Conservation (phyloP, 2,329 filamentous ascomycete species). For the Clonostachys byssicola region DNA sequence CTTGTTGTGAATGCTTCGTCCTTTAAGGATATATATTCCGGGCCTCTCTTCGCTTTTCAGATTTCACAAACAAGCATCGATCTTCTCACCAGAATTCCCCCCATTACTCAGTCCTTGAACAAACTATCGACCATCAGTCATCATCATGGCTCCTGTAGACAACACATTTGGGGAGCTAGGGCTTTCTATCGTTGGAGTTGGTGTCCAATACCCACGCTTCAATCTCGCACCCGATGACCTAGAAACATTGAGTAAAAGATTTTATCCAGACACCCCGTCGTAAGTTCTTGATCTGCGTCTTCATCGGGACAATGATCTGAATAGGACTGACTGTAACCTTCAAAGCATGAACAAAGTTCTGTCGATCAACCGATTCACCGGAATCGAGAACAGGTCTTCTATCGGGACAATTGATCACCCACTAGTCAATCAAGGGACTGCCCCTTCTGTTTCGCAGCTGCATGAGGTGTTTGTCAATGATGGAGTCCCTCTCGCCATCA, state of each 20-base stretch:
- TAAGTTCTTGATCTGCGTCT: constrained; percentile 23
- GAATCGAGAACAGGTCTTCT: constrained; percentile 59
- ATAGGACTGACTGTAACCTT: background rate
- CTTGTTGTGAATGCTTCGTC: too few relatives aligned
- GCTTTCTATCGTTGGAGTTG: constrained; percentile 57
- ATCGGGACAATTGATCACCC: constrained; percentile 59
- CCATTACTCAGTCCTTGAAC: too few relatives aligned
- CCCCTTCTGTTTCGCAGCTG: constrained; percentile 50
- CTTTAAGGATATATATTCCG: too few relatives aligned
- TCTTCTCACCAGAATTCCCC: too few relatives aligned
- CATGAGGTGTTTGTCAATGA: constrained; percentile 51
- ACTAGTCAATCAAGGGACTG: constrained; percentile 48
- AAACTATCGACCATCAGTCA: too few relatives aligned
- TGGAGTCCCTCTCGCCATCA: constrained; percentile 53
- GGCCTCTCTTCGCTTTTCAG: too few relatives aligned
- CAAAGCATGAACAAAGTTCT: constrained; percentile 58
- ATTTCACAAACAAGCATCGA: too few relatives aligned
- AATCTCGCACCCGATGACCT: constrained; percentile 44
- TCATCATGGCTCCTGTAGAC: too few relatives aligned
- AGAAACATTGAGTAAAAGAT: constrained; percentile 46
- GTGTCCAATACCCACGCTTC: constrained; percentile 56
- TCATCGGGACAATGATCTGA: background rate
- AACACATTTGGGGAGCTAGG: constrained; percentile 37
- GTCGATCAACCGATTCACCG: constrained; percentile 60
- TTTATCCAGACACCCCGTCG: constrained; percentile 57